These are phyloP conservation scores for Huntiella bhutanensis DNA, from an alignment of 2,329 filamentous ascomycete genomes.

Conservation along the genomic window DNA sequence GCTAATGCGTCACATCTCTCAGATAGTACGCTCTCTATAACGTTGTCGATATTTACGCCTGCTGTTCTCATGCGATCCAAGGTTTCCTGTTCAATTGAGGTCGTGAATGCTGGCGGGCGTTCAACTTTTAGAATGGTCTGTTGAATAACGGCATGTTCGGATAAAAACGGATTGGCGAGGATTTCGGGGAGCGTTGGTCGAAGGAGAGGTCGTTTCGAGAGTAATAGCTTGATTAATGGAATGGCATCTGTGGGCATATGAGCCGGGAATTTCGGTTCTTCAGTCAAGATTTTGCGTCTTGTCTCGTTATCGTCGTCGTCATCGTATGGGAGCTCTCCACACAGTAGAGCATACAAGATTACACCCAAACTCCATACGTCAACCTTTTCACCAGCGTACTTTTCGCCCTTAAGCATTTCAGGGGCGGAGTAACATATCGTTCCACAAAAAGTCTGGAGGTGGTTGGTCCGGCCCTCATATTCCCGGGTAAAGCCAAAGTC, in stretches of 20 bases:
- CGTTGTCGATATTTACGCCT: conserved; percentile 81
- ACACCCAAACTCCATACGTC: conserved; percentile 88
- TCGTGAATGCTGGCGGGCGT: conserved; percentile 66
- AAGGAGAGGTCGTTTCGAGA: conserved; percentile 77
- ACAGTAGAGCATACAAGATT: conserved; percentile 65
- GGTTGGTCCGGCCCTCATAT: conserved; percentile 87
- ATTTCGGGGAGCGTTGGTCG: conserved; percentile 72
- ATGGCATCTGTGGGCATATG: conserved; percentile 61
- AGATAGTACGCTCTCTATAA: conserved; percentile 82
- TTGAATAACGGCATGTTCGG: conserved; percentile 72
- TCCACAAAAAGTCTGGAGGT: conserved; percentile 92
- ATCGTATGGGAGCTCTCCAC: conserved; percentile 81
- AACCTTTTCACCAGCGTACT: conserved; percentile 93
- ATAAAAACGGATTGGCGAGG: conserved; percentile 68
- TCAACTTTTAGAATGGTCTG: conserved; percentile 74
- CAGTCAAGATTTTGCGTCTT: conserved; percentile 63
- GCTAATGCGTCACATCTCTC: conserved; percentile 79
- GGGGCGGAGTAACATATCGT: conserved; percentile 96
- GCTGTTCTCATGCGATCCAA: conserved; percentile 83
- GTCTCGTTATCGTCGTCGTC: conserved; percentile 85
- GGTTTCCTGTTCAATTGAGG: conserved; percentile 72
- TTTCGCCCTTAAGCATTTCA: conserved; percentile 96
- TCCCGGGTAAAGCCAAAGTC: conserved; percentile 97
- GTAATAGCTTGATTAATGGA: conserved; percentile 55
- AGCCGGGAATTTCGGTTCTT: conserved; percentile 73